Evolutionary conservation across 2,329 filamentous ascomycete genomes (phyloP).

Genomic region (Talaromyces sp.): DNA sequence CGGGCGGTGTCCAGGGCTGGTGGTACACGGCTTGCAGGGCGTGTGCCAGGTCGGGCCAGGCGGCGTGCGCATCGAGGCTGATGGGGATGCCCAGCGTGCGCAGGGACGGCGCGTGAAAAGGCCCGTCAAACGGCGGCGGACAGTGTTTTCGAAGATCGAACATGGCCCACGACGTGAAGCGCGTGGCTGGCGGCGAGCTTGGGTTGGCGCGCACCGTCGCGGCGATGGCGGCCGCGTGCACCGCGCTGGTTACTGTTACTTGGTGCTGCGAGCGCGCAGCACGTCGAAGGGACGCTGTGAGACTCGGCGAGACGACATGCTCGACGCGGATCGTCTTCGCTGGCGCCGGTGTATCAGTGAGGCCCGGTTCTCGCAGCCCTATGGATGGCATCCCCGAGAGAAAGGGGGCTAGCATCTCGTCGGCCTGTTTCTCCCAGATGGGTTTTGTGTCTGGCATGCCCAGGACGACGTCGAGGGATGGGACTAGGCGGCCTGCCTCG

Average conservation of each 20-base stretch:
- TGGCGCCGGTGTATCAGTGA: no score
- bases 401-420: no score
- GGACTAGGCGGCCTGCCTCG: background rate
- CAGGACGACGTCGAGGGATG: no score
- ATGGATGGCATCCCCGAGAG: no score
- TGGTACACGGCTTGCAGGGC: background rate
- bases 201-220: background rate
- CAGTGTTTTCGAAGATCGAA: background rate
- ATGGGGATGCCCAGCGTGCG: background rate
- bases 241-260: background rate
- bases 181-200: background rate
- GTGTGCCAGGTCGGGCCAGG: no score
- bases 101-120: background rate
- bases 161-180: background rate
- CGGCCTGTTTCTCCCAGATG: no score
- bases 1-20: background rate
- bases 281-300: no score
- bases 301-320: no score
- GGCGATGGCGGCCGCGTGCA: background rate
- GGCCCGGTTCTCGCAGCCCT: no score
- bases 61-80: background rate
- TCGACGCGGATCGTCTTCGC: no score
- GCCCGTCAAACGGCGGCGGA: background rate
- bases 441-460: no score
- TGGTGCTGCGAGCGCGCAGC: background rate